phyloP scores from a whole-genome alignment of 495 filamentous ascomycete species.

The Parachaetomium inaequale region DNA sequence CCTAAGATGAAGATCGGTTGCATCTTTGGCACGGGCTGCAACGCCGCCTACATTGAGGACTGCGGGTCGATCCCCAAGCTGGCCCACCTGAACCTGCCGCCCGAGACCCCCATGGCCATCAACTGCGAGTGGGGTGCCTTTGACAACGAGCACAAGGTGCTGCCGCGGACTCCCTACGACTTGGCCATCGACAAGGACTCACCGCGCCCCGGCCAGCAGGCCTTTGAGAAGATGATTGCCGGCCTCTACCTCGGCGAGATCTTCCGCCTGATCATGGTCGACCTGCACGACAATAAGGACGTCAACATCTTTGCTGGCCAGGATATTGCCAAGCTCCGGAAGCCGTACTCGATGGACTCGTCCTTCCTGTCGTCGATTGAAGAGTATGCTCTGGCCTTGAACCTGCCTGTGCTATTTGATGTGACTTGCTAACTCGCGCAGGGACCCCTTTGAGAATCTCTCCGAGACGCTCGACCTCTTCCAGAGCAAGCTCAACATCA shows the following conservation, averaged over 20 bases:
- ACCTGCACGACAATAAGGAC: constrained; percentile 73
- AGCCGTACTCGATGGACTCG: constrained; percentile 81
- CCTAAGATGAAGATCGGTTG: constrained; percentile 87
- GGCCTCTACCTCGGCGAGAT: constrained; percentile 94
- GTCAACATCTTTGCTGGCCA: constrained; percentile 79
- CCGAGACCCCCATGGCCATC: constrained; percentile 89
- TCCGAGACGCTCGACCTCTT: constrained; percentile 80
- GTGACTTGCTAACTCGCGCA: constrained; percentile 25
- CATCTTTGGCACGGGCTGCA: constrained; percentile 98
- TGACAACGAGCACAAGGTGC: constrained; percentile 91
- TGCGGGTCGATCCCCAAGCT: constrained; percentile 90
- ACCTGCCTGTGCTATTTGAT: neutral
- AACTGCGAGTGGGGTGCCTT: constrained; percentile 99
- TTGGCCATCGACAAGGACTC: constrained; percentile 87
- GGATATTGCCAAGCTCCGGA: constrained; percentile 71
- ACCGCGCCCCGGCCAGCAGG: constrained; percentile 90
- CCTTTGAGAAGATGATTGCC: constrained; percentile 98
- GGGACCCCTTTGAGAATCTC: constrained; percentile 91
- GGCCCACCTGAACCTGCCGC: constrained; percentile 85
- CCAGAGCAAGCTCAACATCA: constrained; percentile 65
- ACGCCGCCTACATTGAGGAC: constrained; percentile 97
- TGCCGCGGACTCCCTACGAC: constrained; percentile 84
- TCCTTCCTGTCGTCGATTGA: constrained; percentile 96
- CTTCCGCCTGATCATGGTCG: constrained; percentile 84
- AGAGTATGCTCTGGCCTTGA: constrained; percentile 47